These are phyloP conservation scores for Arachnopeziza araneosa DNA, from an alignment of 2,329 filamentous ascomycete genomes.

Conservation along the genomic window DNA sequence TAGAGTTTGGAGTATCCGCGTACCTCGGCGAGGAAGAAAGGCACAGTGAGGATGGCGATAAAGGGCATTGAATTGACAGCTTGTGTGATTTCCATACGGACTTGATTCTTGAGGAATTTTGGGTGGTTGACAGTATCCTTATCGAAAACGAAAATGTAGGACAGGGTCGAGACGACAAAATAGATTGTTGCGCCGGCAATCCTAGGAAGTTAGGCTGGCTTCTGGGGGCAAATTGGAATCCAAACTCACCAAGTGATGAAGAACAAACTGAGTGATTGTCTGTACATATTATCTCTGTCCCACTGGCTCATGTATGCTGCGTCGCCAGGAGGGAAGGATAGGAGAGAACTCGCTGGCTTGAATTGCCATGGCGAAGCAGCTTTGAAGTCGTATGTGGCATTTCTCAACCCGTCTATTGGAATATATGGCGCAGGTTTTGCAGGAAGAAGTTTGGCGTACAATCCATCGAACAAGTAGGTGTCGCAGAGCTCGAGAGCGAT, in stretches of 20 bases:
- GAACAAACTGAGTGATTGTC: constrained; percentile 72
- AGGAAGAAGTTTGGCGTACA: constrained; percentile 71
- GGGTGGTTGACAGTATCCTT: constrained; percentile 84
- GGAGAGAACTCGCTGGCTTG: constrained; percentile 64
- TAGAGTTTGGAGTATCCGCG: constrained; percentile 84
- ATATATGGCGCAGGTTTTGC: constrained; percentile 48
- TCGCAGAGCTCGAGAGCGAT: constrained; percentile 83
- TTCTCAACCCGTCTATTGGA: constrained; percentile 40
- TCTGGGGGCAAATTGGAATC: background rate
- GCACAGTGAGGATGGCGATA: constrained; percentile 77
- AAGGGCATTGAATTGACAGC: constrained; percentile 69
- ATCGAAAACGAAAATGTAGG: constrained; percentile 87
- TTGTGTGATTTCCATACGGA: constrained; percentile 78
- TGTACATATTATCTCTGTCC: constrained; percentile 69
- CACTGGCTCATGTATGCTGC: constrained; percentile 76
- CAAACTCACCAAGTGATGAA: constrained; percentile 76
- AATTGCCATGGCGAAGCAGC: constrained; percentile 61
- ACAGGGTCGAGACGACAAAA: constrained; percentile 76
- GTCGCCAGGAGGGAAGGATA: constrained; percentile 63
- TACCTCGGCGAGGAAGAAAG: constrained; percentile 78
- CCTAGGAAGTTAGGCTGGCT: constrained; percentile 44
- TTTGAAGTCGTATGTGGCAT: constrained; percentile 50
- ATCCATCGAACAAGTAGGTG: constrained; percentile 71
- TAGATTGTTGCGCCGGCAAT: constrained; percentile 80
- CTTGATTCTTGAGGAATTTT: constrained; percentile 92